Evolutionary conservation across 2,329 filamentous ascomycete genomes (phyloP).

Genomic region (Epichloe scottii): DNA sequence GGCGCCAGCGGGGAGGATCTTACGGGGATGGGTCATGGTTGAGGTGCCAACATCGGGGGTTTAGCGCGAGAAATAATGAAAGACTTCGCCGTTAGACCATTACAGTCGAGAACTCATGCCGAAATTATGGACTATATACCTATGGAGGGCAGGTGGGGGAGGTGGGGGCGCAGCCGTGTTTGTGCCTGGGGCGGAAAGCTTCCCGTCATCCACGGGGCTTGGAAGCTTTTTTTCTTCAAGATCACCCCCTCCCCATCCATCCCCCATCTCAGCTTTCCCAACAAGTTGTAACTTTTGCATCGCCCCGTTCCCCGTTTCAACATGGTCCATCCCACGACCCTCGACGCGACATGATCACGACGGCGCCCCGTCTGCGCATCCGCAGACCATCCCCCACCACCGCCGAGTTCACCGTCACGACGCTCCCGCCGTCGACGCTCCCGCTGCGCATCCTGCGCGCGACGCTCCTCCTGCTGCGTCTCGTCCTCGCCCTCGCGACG

Average conservation of each 20-base stretch:
- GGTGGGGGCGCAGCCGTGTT: too few species aligned
- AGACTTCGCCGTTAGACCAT: conserved; percentile 50
- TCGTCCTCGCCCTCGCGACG: conserved; percentile 29
- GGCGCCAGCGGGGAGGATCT: conserved; percentile 46
- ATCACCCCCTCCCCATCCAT: too few species aligned
- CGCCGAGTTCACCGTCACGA: conserved; percentile 86
- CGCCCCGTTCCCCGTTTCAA: too few species aligned
- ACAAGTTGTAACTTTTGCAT: not conserved
- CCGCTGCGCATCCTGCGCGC: conserved; percentile 33
- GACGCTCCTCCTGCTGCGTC: conserved; percentile 30
- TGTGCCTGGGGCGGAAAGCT: not conserved
- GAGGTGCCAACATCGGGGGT: conserved; percentile 7
- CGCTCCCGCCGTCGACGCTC: conserved; percentile 45
- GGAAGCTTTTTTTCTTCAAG: too few species aligned
- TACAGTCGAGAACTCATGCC: conserved; percentile 34
- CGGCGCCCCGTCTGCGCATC: conserved; percentile 45
- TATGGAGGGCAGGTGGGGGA: not conserved
- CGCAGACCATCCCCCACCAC: conserved; percentile 73
- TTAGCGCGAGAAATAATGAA: conserved; percentile 32
- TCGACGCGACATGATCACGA: conserved; percentile 38
- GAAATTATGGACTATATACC: conserved; percentile 13
- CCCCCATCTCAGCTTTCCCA: not conserved
- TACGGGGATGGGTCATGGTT: conserved; percentile 40
- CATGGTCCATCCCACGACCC: too few species aligned
- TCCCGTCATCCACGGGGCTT: too few species aligned